Evolutionary conservation across 371 early-diverging fungal genomes (phyloP), one percentile per base, ranked within the genome.

Genomic region (Mucor plumbeus): DNA sequence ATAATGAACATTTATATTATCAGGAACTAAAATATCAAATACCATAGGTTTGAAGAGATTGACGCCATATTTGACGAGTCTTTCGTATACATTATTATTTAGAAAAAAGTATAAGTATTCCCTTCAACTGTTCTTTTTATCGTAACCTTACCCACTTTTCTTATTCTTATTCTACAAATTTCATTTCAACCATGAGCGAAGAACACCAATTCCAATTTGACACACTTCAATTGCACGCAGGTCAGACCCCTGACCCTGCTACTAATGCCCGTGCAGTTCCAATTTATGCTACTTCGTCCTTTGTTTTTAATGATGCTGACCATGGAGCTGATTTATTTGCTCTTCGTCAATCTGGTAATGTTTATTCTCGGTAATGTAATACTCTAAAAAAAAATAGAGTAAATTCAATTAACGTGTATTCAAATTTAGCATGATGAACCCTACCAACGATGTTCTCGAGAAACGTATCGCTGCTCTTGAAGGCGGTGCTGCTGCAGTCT

Each of bases 221-320:
- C 61, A 95, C 96, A 17, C 87, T 95, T 34, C 95, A 95, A 76
- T 75, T 96, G 13, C 96, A 96, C 72, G 94, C 93, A 41, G 96
- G 95, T 34, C 93, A 93, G 47, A 66, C 35, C 0, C 77, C 77
- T 60, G 91, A 89, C 66, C 53, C 85, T 13, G 65, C 88, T 11
- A 94, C 93, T 61, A 85, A 89, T 38, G 84, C 95, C 7, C 86
- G 94, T 11, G 96, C 95, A 2, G 88, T 89, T 1, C 96, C 96
- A 31, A 95, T 96, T 69, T 96, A 94, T 76, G 92, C 93, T 6
- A 88, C 93, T 6, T 77, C 92, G n/a, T 92, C 92, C 7, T 95
- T 73, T 71, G 48, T 47, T 2, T 47, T 47, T 47, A 21, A 47
- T 47, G 48, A 47, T 9, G 48, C 48, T 64, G 80, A 85, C 61